phyloP scores from a whole-genome alignment of 805 yeast species.

The Blastobotrys robertii region DNA sequence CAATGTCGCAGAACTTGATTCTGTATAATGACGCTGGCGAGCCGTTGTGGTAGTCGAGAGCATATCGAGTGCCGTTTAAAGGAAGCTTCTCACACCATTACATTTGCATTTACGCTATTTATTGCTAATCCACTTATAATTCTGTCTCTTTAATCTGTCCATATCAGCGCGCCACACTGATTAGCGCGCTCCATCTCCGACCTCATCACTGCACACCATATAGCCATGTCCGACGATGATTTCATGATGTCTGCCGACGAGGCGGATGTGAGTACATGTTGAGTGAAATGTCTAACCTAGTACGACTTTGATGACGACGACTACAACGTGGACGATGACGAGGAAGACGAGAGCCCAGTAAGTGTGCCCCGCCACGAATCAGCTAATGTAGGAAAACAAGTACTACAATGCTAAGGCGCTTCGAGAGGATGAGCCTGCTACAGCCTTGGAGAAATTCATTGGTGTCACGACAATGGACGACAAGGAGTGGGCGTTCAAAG shows the following conservation, averaged over 20 bases:
- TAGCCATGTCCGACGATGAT: conserved; percentile 22
- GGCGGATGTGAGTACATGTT: conserved; percentile 21
- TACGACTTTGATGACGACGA: conserved; percentile 32
- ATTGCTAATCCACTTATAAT: too few relatives aligned
- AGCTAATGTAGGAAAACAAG: conserved; percentile 21
- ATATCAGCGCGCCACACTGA: too few relatives aligned
- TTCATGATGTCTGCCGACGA: conserved; percentile 32
- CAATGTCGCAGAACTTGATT: conserved; percentile 19
- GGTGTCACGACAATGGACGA: conserved; percentile 16
- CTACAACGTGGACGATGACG: conserved; percentile 26
- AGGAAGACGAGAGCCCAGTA: conserved; percentile 16
- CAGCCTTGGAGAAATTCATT: conserved; percentile 26
- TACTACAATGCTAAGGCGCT: conserved; percentile 31
- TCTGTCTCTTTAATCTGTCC: too few relatives aligned
- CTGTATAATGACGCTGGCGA: conserved; percentile 21
- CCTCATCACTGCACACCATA: too few relatives aligned
- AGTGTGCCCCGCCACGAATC: background rate
- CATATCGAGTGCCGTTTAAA: too few relatives aligned
- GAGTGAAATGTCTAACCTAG: conserved; percentile 8
- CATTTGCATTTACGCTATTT: too few relatives aligned
- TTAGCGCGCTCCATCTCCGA: too few relatives aligned
- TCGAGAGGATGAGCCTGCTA: conserved; percentile 26
- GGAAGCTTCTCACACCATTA: too few relatives aligned
- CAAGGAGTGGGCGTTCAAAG: conserved; percentile 26
- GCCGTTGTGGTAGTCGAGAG: conserved; percentile 16